A percentile compares a stretch with the other conserved stretches of the same genome.
These are phyloP conservation scores for Ustilago shanxiensis DNA, from an alignment of 1,284 basidiomycete genomes.

Conservation along the genomic window DNA sequence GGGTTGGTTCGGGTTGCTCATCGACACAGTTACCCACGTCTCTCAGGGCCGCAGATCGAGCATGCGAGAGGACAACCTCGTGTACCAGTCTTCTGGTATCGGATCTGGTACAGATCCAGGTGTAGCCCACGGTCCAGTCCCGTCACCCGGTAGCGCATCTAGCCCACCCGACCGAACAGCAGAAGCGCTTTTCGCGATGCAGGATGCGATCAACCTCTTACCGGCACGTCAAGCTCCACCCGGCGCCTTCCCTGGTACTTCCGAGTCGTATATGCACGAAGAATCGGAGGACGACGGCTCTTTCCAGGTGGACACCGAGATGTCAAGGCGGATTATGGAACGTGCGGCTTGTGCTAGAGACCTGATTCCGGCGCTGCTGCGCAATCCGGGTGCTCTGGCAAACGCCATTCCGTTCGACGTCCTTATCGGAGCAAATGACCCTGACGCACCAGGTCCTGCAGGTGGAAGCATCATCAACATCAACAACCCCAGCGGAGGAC, in stretches of 20 bases:
- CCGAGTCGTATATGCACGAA: slow-evolving; percentile 48
- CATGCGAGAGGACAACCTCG: slow-evolving; percentile 46
- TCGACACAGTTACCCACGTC: slow-evolving; percentile 52
- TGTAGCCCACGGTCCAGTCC: slow-evolving; percentile 22
- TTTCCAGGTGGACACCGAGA: slow-evolving; percentile 47
- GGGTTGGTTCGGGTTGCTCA: slow-evolving; percentile 52
- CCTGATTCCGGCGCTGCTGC: slow-evolving; percentile 45
- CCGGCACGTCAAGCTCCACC: slow-evolving; percentile 49
- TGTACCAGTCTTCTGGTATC: slow-evolving; percentile 36
- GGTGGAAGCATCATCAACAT: slow-evolving; percentile 43
- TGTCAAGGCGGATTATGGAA: slow-evolving; percentile 54
- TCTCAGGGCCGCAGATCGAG: slow-evolving; percentile 40
- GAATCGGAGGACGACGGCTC: slow-evolving; percentile 35
- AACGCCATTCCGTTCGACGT: slow-evolving; percentile 51
- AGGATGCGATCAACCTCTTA: slow-evolving; percentile 45
- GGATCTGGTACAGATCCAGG: slow-evolving; percentile 47
- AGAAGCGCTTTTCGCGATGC: slow-evolving; percentile 48
- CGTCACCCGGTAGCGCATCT: slow-evolving; percentile 14
- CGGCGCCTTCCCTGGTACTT: slow-evolving; percentile 49
- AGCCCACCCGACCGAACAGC: slow-evolving; percentile 40
- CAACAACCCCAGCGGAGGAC: slow-evolving; percentile 45
- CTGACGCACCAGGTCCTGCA: slow-evolving; percentile 10
- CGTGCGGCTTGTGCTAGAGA: slow-evolving; percentile 47
- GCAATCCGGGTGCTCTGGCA: slow-evolving; percentile 44
- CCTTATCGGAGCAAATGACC: slow-evolving; percentile 40